A percentile compares a stretch with the other conserved stretches of the same genome.
Conservation (phyloP, 179 eudicot species). For the Beta macrorhiza region DNA sequence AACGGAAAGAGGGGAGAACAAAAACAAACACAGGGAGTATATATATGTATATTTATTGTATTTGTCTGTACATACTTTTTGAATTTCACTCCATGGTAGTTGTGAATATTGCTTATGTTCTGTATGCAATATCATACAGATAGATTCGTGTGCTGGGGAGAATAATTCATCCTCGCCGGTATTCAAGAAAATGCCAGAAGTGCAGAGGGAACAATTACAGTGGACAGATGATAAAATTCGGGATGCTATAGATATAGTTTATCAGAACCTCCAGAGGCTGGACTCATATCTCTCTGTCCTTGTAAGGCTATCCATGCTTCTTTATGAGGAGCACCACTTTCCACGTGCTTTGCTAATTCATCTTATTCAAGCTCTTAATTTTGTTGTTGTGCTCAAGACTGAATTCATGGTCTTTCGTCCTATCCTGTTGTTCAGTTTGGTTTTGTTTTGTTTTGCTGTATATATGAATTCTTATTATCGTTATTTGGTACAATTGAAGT, state of each 20-base stretch:
- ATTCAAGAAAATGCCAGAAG: slow-evolving; percentile 66
- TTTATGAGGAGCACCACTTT: neutral
- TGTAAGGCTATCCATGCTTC: slow-evolving; percentile 44
- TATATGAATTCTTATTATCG: neutral
- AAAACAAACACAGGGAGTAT: no score
- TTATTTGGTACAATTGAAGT: neutral
- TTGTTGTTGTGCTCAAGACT: neutral
- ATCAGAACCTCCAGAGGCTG: slow-evolving; percentile 68
- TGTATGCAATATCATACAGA: slow-evolving; percentile 39
- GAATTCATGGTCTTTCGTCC: no score
- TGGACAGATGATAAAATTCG: slow-evolving; percentile 74
- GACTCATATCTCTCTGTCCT: slow-evolving; percentile 61
- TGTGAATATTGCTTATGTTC: slow-evolving; percentile 7
- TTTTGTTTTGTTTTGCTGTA: neutral
- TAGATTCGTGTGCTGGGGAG: slow-evolving; percentile 55
- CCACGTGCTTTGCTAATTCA: neutral
- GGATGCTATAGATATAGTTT: slow-evolving; percentile 60
- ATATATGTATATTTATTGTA: neutral
- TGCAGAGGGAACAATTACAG: slow-evolving; percentile 57
- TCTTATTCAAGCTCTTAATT: neutral
- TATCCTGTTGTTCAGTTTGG: neutral
- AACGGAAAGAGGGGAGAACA: no score
- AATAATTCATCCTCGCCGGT: slow-evolving; percentile 43
- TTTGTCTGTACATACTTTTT: neutral
- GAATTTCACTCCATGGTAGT: neutral